A percentile compares a stretch with the other conserved stretches of the same genome.
These are phyloP conservation scores for Neurospora tetraspora DNA, from an alignment of 495 filamentous ascomycete species.

Conservation along the genomic window DNA sequence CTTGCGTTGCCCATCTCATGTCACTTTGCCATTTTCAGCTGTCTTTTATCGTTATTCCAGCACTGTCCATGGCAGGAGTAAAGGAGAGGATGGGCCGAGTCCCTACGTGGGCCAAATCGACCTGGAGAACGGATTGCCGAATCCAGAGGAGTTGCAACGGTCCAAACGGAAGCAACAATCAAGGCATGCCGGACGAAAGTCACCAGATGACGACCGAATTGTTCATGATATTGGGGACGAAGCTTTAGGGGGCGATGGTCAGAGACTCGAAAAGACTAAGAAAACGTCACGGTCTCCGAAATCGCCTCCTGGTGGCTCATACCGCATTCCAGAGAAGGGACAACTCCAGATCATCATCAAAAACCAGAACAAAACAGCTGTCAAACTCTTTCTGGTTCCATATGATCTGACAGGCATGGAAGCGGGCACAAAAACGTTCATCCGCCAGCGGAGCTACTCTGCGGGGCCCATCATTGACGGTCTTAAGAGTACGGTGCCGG, in stretches of 20 bases:
- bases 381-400: conserved; percentile 89
- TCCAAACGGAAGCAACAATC: conserved; percentile 37
- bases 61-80: conserved; percentile 48
- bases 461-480: conserved; percentile 70
- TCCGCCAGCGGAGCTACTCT: conserved; percentile 90
- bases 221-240: conserved; percentile 17
- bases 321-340: conserved; percentile 89
- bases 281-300: conserved; percentile 59
- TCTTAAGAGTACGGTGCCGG: conserved; percentile 33
- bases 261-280: conserved; percentile 39
- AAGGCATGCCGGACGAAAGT: conserved; percentile 18
- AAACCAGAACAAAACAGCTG: conserved; percentile 91
- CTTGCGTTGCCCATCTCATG: conserved; percentile 80
- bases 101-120: conserved; percentile 95
- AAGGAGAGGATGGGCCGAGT: conserved; percentile 73
- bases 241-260: conserved; percentile 26
- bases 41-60: conserved; percentile 90
- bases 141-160: conserved; percentile 33
- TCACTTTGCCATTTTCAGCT: conserved; percentile 87
- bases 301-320: conserved; percentile 73
- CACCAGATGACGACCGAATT: conserved; percentile 19
- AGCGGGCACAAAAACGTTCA: conserved; percentile 88
- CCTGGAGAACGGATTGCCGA: conserved; percentile 64
- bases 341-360: conserved; percentile 97
- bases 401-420: conserved; percentile 97